Percentiles rank a stretch among this genome's conserved stretches.
These are phyloP conservation scores for Aspergillus novofumigatus DNA, from an alignment of 2,329 filamentous ascomycete species.

Conservation along the genomic window DNA sequence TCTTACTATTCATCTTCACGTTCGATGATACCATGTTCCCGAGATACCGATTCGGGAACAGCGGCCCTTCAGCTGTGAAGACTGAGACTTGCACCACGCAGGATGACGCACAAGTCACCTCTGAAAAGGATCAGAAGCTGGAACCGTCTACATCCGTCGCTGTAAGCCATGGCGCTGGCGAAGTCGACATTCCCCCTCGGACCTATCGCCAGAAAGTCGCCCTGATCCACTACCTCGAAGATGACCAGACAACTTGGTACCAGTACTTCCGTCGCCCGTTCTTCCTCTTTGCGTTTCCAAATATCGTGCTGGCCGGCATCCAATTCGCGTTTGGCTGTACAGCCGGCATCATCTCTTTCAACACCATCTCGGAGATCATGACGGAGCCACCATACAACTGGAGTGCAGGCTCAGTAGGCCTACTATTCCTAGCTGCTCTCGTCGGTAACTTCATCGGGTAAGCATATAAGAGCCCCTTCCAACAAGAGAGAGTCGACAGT, in stretches of 20 bases:
- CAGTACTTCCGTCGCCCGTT: conserved; percentile 41
- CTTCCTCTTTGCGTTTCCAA: conserved; percentile 37
- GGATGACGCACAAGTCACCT: neutral
- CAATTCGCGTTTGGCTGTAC: conserved; percentile 42
- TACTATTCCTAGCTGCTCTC: conserved; percentile 31
- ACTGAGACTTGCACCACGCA: neutral
- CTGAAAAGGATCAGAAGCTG: conserved; percentile 3
- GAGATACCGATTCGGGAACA: conserved; percentile 24
- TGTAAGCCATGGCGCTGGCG: conserved; percentile 14
- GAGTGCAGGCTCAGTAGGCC: conserved; percentile 29
- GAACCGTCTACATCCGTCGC: conserved; percentile 12
- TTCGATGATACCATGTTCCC: conserved; percentile 38
- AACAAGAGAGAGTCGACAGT: too few species aligned
- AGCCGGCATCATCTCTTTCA: conserved; percentile 39
- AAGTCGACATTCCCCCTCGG: conserved; percentile 16
- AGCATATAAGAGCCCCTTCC: neutral
- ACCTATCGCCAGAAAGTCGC: conserved; percentile 21
- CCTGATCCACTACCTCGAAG: conserved; percentile 21
- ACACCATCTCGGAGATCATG: conserved; percentile 34
- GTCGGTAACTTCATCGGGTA: conserved; percentile 32
- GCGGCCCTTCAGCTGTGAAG: neutral
- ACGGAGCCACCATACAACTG: conserved; percentile 36
- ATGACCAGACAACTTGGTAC: conserved; percentile 36
- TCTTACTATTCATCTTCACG: conserved; percentile 27
- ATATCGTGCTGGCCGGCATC: conserved; percentile 37